phyloP scores from a whole-genome alignment of 2,329 filamentous ascomycete genomes.

The Conoideocrella luteorostrata region DNA sequence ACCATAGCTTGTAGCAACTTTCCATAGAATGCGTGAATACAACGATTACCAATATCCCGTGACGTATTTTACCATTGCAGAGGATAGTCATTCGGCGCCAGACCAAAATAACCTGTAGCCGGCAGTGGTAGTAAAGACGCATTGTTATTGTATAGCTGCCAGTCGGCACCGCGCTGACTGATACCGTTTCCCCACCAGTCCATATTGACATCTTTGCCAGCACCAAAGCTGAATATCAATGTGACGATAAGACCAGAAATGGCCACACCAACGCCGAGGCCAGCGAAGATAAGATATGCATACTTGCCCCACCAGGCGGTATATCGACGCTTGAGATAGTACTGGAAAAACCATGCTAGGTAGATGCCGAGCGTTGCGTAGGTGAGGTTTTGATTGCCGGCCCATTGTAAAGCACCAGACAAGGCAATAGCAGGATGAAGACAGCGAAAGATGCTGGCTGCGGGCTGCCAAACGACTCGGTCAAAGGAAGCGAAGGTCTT shows the following conservation, averaged over 20 bases:
- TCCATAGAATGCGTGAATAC: too few relatives aligned
- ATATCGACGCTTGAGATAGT: slow-evolving; percentile 21
- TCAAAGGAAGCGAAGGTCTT: background rate
- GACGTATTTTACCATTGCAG: too few relatives aligned
- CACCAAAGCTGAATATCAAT: background rate
- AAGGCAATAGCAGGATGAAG: slow-evolving; percentile 13
- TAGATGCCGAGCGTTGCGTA: slow-evolving; percentile 24
- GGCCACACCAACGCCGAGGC: background rate
- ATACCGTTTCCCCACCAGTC: background rate
- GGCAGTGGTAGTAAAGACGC: slow-evolving; percentile 1
- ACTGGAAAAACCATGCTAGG: slow-evolving; percentile 20
- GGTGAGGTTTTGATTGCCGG: slow-evolving; percentile 22
- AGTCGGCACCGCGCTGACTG: background rate
- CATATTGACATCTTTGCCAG: background rate
- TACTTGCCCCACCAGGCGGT: slow-evolving; percentile 23
- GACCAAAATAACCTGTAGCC: slow-evolving; percentile 3
- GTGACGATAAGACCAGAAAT: background rate
- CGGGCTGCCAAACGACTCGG: background rate
- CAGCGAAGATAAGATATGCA: slow-evolving; percentile 16
- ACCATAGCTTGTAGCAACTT: too few relatives aligned
- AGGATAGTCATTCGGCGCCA: slow-evolving; percentile 4
- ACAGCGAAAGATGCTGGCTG: background rate
- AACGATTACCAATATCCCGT: too few relatives aligned
- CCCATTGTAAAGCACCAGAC: slow-evolving; percentile 22
- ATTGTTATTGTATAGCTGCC: slow-evolving; percentile 2